Evolutionary conservation across 108 stramenopile genomes (phyloP).

Genomic region (Fragilaria crotonensis): DNA sequence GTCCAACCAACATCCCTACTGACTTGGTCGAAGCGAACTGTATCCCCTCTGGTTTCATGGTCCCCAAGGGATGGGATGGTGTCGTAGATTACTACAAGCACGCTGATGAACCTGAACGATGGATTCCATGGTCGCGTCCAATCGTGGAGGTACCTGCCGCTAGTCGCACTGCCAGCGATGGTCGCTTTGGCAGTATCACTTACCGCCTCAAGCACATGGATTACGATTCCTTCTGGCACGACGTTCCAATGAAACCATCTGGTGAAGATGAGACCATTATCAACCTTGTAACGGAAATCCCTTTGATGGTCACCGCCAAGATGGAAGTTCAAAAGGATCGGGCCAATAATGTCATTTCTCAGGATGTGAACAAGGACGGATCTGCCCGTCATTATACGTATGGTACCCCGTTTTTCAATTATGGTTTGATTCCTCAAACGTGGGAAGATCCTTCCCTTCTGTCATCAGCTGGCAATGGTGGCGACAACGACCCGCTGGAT

Average conservation of each 20-base stretch:
- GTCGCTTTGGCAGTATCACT: slow-evolving; percentile 67
- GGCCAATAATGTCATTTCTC: slow-evolving; percentile 62
- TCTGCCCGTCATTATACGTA: slow-evolving; percentile 94
- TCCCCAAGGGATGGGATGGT: slow-evolving; percentile 95
- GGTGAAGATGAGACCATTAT: slow-evolving; percentile 42
- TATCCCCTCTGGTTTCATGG: slow-evolving; percentile 97
- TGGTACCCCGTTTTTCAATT: slow-evolving; percentile 97
- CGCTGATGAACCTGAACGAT: slow-evolving; percentile 77
- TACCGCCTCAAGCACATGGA: slow-evolving; percentile 50
- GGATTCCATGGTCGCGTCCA: slow-evolving; percentile 92
- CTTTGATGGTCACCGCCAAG: slow-evolving; percentile 92
- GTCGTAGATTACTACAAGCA: slow-evolving; percentile 97
- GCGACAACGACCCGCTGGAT: slow-evolving; percentile 97
- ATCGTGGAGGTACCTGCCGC: slow-evolving; percentile 53
- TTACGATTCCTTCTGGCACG: slow-evolving; percentile 88
- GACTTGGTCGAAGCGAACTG: slow-evolving; percentile 95
- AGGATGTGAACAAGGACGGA: slow-evolving; percentile 91
- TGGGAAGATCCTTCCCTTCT: slow-evolving; percentile 92
- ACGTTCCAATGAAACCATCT: slow-evolving; percentile 70
- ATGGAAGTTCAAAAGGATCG: slow-evolving; percentile 90
- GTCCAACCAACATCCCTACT: slow-evolving; percentile 83
- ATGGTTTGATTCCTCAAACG: slow-evolving; percentile 94
- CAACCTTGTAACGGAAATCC: slow-evolving; percentile 91
- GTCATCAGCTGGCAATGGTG: slow-evolving; percentile 72
- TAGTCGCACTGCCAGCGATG: slow-evolving; percentile 33